phyloP scores from a whole-genome alignment of 352 stramenopile genomes.

The Blastocystis sp. region DNA sequence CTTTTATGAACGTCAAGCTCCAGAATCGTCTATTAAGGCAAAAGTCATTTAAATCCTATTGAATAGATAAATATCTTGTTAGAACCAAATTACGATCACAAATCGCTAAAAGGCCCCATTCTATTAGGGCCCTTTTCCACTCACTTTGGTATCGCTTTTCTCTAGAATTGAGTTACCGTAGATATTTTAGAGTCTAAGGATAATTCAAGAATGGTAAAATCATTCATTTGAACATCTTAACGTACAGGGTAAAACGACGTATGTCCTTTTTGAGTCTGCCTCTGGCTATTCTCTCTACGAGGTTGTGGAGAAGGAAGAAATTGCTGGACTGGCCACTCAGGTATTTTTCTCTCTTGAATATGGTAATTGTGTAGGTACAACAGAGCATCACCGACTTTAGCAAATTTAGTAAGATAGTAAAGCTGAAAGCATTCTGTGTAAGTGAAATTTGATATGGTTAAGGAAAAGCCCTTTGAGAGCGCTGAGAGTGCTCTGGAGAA shows the following conservation, averaged over 20 bases:
- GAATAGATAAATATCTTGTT: neutral
- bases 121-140: slow-evolving; percentile 10
- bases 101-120: neutral
- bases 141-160: neutral
- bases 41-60: slow-evolving; percentile 1
- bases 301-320: slow-evolving; percentile 55
- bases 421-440: slow-evolving; percentile 89
- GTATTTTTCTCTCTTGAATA: neutral
- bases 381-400: slow-evolving; percentile 66
- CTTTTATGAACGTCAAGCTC: slow-evolving; percentile 42
- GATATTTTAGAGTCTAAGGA: neutral
- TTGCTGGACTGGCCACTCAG: slow-evolving; percentile 31
- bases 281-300: slow-evolving; percentile 56
- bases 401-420: slow-evolving; percentile 89
- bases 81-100: neutral
- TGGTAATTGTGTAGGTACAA: slow-evolving; percentile 7
- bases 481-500: slow-evolving; percentile 96
- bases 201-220: slow-evolving; percentile 16
- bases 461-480: slow-evolving; percentile 86
- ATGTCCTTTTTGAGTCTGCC: slow-evolving; percentile 58
- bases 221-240: neutral
- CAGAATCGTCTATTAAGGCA: slow-evolving; percentile 28
- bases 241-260: slow-evolving; percentile 35
- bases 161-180: slow-evolving; percentile 19
- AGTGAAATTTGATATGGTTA: neutral